Base-by-base conservation (phyloP, 2,329 filamentous ascomycete species). In the Aspergillus caelatus region DNA sequence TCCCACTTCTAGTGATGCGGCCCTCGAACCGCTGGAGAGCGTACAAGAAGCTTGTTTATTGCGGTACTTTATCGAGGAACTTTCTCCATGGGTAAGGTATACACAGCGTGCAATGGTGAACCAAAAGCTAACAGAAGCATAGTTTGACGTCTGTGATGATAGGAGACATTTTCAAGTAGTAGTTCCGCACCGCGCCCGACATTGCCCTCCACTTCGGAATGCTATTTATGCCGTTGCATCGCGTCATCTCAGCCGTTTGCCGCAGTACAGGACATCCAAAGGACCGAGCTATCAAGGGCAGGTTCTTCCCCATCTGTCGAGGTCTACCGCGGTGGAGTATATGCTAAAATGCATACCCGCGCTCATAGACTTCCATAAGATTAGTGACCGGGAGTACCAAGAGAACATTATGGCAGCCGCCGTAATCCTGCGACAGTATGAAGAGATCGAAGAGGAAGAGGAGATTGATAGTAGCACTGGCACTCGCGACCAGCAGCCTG, bases 401-500 rank as follows among this genome's bases (percentile, higher is more conserved):
- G 71, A 72, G 34, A 72, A 68, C 16, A 66, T 72, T 9, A 72
- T 72, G 69, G 69, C 68, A 3, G 70, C 71, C 1, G 67, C 70
- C 1, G 68, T 72, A 1, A 72, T 72, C 8, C 36, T 72, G 14
- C 67, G 69, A 3, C 71, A 72, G 48, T 72, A 71, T 39, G 70
- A 72, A 46, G 69, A 72, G 32, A 70, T 71, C 61, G 71, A 72
- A 53, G 70, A 72, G 36, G 71, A 72, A 28, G 70, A 74, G 67
- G 70, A 74, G 34, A 66, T 66, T 19, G 67, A 68, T 2, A 65
- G 72, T 46, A 70, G 66, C 5, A 63, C 61, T 7, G 61, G 69
- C 10, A 60, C 48, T n/a, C 55, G 61, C 23, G 26, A 45, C 1
- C 57, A 66, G 14, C 54, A 61, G 1, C 62, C 61, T 32, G 68